Evolutionary conservation across 2,329 filamentous ascomycete genomes (phyloP), one percentile per base, ranked within the genome.

Genomic region (Diaporthe humulicola): DNA sequence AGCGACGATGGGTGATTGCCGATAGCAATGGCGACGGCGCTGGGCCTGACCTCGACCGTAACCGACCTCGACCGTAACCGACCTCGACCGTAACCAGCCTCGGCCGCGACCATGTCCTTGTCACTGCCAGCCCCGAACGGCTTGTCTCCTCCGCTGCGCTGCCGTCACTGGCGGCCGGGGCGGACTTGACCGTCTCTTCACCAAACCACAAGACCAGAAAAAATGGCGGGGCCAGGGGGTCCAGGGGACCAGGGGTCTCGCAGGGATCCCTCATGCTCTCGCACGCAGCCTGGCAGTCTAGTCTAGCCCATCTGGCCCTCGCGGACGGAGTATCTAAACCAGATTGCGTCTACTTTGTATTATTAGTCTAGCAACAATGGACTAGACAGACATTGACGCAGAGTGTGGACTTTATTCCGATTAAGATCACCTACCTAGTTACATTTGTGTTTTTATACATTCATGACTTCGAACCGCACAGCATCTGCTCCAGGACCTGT

Each of bases 151-250:
- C 64, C 64, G 64, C 30, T 25, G 45, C 28, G n/a, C n/a, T 28
- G 38, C 60, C 28, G 45, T 38, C 30, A 54, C n/a, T 50, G 45
- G 22, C 48, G 33, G 45, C 30, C 64, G 30, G 30, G 48, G 36
- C 48, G 48, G 64, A 69, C 64, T 69, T 69, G 64, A 69, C 64
- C 64, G 64, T 69, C 64, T 69, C 64, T 69, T 69, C 64, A 40
- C 64, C 64, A 69, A 54, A 69, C 64, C 64, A 69, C 64, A 52
- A 69, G 64, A 69, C 48, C 64, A 69, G 45, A 25, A 54, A 69
- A 69, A 69, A 28, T 69, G 64, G 64, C 19, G 45, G 64, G 45
- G 33, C 45, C 64, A 38, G 45, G n/a, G 64, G 64, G 14, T 6
- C 48, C 64, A 69, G 48, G 30, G 30, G 48, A 40, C 48, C 64